Conservation (phyloP, 1,284 basidiomycete species). For the Schizophyllum commune region DNA sequence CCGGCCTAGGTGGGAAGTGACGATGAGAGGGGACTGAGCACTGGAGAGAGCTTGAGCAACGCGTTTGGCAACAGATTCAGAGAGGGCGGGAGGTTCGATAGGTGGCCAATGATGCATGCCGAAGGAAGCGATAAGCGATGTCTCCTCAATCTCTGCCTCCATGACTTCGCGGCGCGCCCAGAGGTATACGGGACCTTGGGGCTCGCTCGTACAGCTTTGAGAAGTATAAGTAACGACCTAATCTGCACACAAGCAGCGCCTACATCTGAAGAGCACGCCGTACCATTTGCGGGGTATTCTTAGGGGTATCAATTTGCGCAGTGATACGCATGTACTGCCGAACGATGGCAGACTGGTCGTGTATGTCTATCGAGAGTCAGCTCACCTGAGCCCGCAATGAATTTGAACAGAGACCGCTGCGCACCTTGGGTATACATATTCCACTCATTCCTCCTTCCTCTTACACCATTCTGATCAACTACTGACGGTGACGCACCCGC, state of each 20-base stretch:
- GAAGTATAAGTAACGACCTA: slow-evolving; percentile 1
- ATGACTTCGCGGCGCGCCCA: slow-evolving; percentile 66
- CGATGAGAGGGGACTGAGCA: slow-evolving; percentile 51
- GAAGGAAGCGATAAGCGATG: slow-evolving; percentile 21
- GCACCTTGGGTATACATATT: slow-evolving; percentile 66
- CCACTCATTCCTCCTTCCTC: slow-evolving; percentile 64
- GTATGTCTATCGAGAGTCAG: no score
- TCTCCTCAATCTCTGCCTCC: slow-evolving; percentile 50
- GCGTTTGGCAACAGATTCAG: slow-evolving; percentile 32
- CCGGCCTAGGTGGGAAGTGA: slow-evolving; percentile 57
- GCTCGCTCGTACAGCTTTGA: slow-evolving; percentile 51
- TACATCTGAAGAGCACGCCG: slow-evolving; percentile 58
- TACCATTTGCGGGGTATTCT: slow-evolving; percentile 40
- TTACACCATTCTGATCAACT: slow-evolving; percentile 38
- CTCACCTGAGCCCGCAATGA: no score
- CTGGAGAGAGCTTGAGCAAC: slow-evolving; percentile 42
- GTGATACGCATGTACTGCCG: slow-evolving; percentile 67
- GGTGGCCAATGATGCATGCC: slow-evolving; percentile 39
- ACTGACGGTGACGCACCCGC: slow-evolving; percentile 58
- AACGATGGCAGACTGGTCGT: slow-evolving; percentile 59
- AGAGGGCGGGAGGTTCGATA: slow-evolving; percentile 41
- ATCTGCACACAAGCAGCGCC: slow-evolving; percentile 7
- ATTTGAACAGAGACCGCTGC: no score
- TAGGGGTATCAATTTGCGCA: slow-evolving; percentile 48
- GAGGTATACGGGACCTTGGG: slow-evolving; percentile 64